Base-by-base conservation (phyloP, 495 filamentous ascomycete species). In the Hyaloscypha hepaticicola region DNA sequence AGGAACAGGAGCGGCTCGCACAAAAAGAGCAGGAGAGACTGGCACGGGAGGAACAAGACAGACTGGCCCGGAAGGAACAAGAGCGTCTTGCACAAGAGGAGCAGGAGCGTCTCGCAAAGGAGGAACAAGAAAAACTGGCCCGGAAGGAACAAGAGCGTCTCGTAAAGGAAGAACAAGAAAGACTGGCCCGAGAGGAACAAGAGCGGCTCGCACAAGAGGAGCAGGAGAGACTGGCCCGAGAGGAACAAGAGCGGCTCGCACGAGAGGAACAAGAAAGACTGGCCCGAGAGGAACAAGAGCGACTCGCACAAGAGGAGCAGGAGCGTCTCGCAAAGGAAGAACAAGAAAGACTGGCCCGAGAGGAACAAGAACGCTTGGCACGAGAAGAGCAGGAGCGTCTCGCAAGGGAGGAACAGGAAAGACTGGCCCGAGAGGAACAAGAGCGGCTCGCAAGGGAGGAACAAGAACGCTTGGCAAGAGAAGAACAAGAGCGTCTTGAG, bases 401-500 rank as follows among this genome's bases (percentile, higher is more conserved):
- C 5, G 22, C 49, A 14, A 7, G 25, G 26, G 51, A 25, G 16
- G 31, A 5, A 11, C 11, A 55, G 51, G n/a, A 55, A 26, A 25
- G 25, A 28, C n/a, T n/a, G 25, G 11, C 25, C 4, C 4, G 31
- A 33, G 31, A 33, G 31, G 21, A 55, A 55, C 19, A 50, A 45
- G 38, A 45, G 38, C n/a, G n/a, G n/a, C n/a, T n/a, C n/a, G n/a
- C n/a, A n/a, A n/a, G n/a, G n/a, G n/a, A n/a, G 49, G 49, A 52
- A 52, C 21, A 52, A 27, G 25, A 33, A 11, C 31, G 11, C 4
- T 41, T 62, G 8, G 61, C 33, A 31, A 51, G 33, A 64, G 28
- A 64, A 50, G 52, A 64, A 33, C 52, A 64, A 29, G 61, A 64
- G 29, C 51, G 61, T 3, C 41, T 64, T 24, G 52, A 2, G 33